Base-by-base conservation (phyloP, 352 stramenopile species). In the Phytophthora crassamura region DNA sequence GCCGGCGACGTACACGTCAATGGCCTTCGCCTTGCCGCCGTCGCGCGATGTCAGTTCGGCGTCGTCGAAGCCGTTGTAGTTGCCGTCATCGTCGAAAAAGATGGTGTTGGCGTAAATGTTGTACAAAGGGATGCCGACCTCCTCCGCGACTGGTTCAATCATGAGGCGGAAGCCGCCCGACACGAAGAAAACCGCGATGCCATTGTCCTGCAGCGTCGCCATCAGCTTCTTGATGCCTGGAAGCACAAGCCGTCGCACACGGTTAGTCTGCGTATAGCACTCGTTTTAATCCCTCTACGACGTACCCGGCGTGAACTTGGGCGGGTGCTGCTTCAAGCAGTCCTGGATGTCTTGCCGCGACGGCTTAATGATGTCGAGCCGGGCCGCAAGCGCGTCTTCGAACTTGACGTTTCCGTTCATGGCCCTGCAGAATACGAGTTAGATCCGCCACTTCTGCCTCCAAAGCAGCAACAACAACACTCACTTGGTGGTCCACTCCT, bases 51-150 rank as follows among this genome's bases (percentile, higher is more conserved):
- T 99, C 18, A 97, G 94, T 76, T 99, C 97, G 11, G 84, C 88
- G 25, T 86, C 64, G 78, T 99, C 97, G 69, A 99, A 99, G 18
- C 89, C 94, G 12, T 55, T 67, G 73, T 99, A 99, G 1, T 84
- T 78, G 43, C 92, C 93, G 22, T 89, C 60, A 47, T 81, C 73
- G 36, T 96, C 77, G 71, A 99, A 99, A 48, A 98, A 85, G 51
- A 99, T 95, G 12, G 93, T 98, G 84, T 99, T 99, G 50, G 98
- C 98, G 76, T 98, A 98, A 63, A 99, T 98, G 69, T 98, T 97
- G 39, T 79, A 78, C 79, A 90, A 61, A 59, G 91, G 78, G 70
- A 97, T 82, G 50, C 74, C 72, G 68, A 98, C 69, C 48, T 86
- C 59, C 64, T 95, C 77, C 15, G 97, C 97, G 0, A 99, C 86